Evolutionary conservation across 1,284 basidiomycete species (phyloP).

Genomic region (Acaromyces ingoldii): DNA sequence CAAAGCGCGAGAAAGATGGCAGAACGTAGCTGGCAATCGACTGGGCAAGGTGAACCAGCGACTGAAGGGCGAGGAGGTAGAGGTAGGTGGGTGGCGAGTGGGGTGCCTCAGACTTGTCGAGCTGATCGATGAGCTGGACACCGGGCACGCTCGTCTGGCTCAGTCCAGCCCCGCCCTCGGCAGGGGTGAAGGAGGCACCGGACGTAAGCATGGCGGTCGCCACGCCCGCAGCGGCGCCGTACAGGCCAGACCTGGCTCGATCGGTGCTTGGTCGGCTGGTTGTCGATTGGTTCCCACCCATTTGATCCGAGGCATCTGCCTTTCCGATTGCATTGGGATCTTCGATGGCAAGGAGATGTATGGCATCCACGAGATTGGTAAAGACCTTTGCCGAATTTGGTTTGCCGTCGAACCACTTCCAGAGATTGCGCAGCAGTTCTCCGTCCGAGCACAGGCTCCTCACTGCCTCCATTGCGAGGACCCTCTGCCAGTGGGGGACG

Average conservation of each 20-base stretch:
- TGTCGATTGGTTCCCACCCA: not conserved
- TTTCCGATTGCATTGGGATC: slow-evolving; percentile 9
- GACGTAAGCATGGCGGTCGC: slow-evolving; percentile 21
- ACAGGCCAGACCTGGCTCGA: slow-evolving; percentile 24
- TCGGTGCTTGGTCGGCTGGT: slow-evolving; percentile 15
- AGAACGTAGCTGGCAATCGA: slow-evolving; percentile 72
- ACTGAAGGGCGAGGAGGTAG: slow-evolving; percentile 84
- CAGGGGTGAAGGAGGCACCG: not conserved
- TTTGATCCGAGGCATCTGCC: slow-evolving; percentile 10
- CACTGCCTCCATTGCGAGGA: slow-evolving; percentile 44
- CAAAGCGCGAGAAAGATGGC: slow-evolving; percentile 61
- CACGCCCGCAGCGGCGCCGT: slow-evolving; percentile 41
- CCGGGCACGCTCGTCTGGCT: slow-evolving; percentile 30
- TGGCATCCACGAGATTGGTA: slow-evolving; percentile 28
- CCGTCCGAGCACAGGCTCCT: slow-evolving; percentile 41
- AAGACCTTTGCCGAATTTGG: slow-evolving; percentile 26
- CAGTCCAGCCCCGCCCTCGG: slow-evolving; percentile 5
- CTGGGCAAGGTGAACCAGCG: slow-evolving; percentile 78
- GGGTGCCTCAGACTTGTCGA: slow-evolving; percentile 75
- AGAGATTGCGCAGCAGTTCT: slow-evolving; percentile 38
- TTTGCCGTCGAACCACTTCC: slow-evolving; percentile 37
- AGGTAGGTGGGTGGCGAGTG: slow-evolving; percentile 85
- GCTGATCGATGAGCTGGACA: slow-evolving; percentile 46
- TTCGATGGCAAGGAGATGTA: slow-evolving; percentile 21
- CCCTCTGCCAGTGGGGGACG: slow-evolving; percentile 37